Evolutionary conservation across 305 asterid genomes (phyloP), one percentile per base, ranked within the genome.

Genomic region (Andrographis paniculata): DNA sequence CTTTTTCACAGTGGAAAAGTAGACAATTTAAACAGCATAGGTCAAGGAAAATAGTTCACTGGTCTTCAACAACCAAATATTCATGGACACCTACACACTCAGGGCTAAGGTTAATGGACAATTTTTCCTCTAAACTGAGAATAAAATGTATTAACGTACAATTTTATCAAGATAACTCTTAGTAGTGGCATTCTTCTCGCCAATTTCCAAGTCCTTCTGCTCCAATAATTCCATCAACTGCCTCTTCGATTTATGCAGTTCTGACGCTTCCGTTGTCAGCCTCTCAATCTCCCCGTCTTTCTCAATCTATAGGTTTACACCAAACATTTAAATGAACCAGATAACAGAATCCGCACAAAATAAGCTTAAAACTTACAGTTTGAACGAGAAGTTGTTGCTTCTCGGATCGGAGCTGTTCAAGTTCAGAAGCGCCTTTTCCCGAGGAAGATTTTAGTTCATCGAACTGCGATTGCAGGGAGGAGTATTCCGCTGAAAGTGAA

Each of bases 91-190:
- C n/a, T n/a, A n/a, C n/a, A n/a, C n/a, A n/a, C n/a, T n/a, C n/a
- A n/a, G n/a, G n/a, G n/a, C n/a, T n/a, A n/a, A n/a, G n/a, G n/a
- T n/a, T n/a, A n/a, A n/a, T n/a, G n/a, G n/a, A n/a, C n/a, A n/a
- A n/a, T n/a, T n/a, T n/a, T n/a, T n/a, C n/a, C n/a, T n/a, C n/a
- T n/a, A n/a, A n/a, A n/a, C n/a, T n/a, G n/a, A n/a, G n/a, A n/a
- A n/a, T n/a, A n/a, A n/a, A n/a, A n/a, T n/a, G n/a, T n/a, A n/a
- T n/a, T 39, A 6, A 45, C 81, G 7, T 75, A 91, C 88, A 73
- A 84, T 84, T 76, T 92, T 87, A 42, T 92, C 96, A 17, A 83
- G 85, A 64, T 84, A 87, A 64, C 80, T 72, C 75, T 87, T 80
- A 55, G 77, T 71, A 17, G 82, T 75, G 20, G 84, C 70, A 67